Percentiles rank a stretch among this genome's conserved stretches.
These are phyloP conservation scores for Aspergillus nomiae DNA, from an alignment of 2,329 filamentous ascomycete genomes.

Conservation along the genomic window DNA sequence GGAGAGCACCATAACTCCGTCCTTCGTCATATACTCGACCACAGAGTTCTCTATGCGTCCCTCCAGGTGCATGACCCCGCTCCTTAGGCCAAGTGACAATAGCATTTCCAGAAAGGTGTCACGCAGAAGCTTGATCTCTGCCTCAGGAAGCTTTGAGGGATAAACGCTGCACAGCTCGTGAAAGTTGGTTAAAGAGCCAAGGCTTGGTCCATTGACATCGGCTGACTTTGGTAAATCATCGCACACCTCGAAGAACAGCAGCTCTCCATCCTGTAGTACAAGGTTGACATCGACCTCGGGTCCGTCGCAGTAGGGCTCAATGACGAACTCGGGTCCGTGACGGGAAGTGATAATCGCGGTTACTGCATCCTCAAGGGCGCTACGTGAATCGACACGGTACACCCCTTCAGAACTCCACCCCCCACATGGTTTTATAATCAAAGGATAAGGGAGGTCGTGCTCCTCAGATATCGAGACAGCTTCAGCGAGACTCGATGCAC, in stretches of 20 bases:
- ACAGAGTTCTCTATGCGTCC: constrained; percentile 9
- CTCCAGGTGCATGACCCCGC: constrained; percentile 12
- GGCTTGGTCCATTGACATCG: neutral
- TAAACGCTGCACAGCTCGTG: neutral
- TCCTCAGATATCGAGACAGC: neutral
- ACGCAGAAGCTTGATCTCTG: neutral
- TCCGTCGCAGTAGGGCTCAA: constrained; percentile 19
- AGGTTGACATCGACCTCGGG: constrained; percentile 21
- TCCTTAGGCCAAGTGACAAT: neutral
- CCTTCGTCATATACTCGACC: neutral
- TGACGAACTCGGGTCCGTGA: constrained; percentile 3
- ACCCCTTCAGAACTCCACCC: neutral
- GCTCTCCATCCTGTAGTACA: constrained; percentile 16
- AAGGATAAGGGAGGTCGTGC: neutral
- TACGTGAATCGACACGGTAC: neutral
- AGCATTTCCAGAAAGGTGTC: neutral
- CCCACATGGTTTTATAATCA: constrained; percentile 7
- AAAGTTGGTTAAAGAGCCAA: neutral
- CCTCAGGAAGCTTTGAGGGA: constrained; percentile 6
- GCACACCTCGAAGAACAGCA: constrained; percentile 15
- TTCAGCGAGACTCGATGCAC: neutral
- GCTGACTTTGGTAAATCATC: constrained; percentile 18
- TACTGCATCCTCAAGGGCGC: neutral
- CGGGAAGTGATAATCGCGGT: neutral
- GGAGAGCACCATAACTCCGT: neutral